Evolutionary conservation across 768 basidiomycete genomes (phyloP).

Genomic region (Collybia sordida): DNA sequence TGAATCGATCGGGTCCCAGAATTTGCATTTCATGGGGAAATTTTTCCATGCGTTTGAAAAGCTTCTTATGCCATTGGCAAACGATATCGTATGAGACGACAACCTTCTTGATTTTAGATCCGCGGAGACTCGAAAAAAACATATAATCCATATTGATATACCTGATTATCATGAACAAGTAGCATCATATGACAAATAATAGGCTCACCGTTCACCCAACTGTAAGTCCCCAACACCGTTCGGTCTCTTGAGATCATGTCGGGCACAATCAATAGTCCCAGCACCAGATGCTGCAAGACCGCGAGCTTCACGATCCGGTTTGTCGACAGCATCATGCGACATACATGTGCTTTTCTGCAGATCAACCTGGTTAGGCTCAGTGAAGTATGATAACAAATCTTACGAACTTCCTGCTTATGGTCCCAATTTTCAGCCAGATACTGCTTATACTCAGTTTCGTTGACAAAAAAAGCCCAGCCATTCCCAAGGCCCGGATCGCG

Average conservation of each 20-base stretch:
- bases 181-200: constrained; percentile 11
- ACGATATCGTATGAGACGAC: constrained; percentile 32
- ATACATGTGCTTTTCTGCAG: too few relatives aligned
- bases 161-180: constrained; percentile 14
- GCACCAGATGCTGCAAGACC: constrained; percentile 18
- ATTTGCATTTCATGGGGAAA: background rate
- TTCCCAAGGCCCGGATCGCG: too few relatives aligned
- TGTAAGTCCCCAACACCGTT: constrained; percentile 24
- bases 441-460: too few relatives aligned
- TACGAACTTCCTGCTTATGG: too few relatives aligned
- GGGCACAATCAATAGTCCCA: constrained; percentile 22
- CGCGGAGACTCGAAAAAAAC: constrained; percentile 18
- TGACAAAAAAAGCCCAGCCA: too few relatives aligned
- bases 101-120: constrained; percentile 1
- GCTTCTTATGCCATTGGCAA: constrained; percentile 26
- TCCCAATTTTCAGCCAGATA: too few relatives aligned
- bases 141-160: constrained; percentile 36
- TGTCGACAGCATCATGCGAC: too few relatives aligned
- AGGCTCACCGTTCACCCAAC: constrained; percentile 27
- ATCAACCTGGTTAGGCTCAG: too few relatives aligned
- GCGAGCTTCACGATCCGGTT: too few relatives aligned
- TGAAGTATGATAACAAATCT: too few relatives aligned
- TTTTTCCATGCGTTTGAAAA: constrained; percentile 10
- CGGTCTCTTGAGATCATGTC: constrained; percentile 26
- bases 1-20: background rate